Conservation (phyloP, 1,139 yeast species). For the Suhomyces ambrosiae region DNA sequence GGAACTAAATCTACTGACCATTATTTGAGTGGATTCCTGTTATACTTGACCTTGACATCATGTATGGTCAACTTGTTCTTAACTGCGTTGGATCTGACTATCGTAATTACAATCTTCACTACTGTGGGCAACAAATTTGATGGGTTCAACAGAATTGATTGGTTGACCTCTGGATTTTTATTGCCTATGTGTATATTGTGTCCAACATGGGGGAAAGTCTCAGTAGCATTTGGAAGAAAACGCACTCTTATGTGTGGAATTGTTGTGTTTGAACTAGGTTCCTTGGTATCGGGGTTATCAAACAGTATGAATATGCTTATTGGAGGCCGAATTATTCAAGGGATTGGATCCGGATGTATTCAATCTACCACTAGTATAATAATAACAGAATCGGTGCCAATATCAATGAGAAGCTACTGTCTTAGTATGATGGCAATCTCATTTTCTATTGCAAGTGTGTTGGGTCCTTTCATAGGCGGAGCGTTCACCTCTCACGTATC, state of each 20-base stretch:
- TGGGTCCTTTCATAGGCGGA: slow-evolving; percentile 31
- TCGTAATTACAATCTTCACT: slow-evolving; percentile 24
- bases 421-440: slow-evolving; percentile 24
- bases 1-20: slow-evolving; percentile 24
- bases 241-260: slow-evolving; percentile 21
- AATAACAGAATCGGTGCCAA: slow-evolving; percentile 25
- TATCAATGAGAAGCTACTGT: slow-evolving; percentile 20
- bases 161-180: slow-evolving; percentile 26
- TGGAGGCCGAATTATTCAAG: slow-evolving; percentile 27
- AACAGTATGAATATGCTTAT: slow-evolving; percentile 25
- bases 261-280: slow-evolving; percentile 24
- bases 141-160: slow-evolving; percentile 23
- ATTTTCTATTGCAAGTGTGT: slow-evolving; percentile 24
- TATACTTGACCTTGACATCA: slow-evolving; percentile 18
- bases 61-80: slow-evolving; percentile 23
- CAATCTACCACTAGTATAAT: slow-evolving; percentile 23
- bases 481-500: slow-evolving; percentile 24
- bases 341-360: slow-evolving; percentile 27
- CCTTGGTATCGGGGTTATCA: slow-evolving; percentile 23
- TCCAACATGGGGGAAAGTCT: slow-evolving; percentile 26
- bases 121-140: slow-evolving; percentile 23
- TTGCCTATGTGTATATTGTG: slow-evolving; percentile 26
- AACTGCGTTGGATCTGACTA: slow-evolving; percentile 28
- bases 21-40: slow-evolving; percentile 19
- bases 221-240: slow-evolving; percentile 27